Conservation (phyloP, 176 grass and related monocot genomes). For the Cenchrus purpureus region DNA sequence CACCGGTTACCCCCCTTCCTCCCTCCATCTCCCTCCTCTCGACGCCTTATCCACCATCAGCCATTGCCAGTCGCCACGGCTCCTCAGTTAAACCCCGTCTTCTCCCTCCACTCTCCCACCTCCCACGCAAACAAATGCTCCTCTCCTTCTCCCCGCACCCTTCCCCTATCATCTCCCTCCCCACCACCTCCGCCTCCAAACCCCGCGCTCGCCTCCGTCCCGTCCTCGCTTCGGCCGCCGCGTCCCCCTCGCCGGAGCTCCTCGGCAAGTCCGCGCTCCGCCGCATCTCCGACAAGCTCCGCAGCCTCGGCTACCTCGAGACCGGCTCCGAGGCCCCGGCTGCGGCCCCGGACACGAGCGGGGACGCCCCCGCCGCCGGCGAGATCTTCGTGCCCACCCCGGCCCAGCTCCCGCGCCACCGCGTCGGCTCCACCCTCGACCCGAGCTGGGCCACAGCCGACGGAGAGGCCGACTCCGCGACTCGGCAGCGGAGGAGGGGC, state of each 20-base stretch:
- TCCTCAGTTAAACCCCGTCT: slow-evolving; percentile 35
- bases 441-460: slow-evolving; percentile 69
- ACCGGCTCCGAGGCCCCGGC: background rate
- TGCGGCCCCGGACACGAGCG: background rate
- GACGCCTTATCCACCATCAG: slow-evolving; percentile 42
- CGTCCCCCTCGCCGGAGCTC: slow-evolving; percentile 43
- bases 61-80: background rate
- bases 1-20: background rate
- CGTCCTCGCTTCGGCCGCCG: slow-evolving; percentile 26
- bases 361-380: slow-evolving; percentile 47
- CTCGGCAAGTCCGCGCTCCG: slow-evolving; percentile 71
- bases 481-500: slow-evolving; percentile 12
- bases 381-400: slow-evolving; percentile 87
- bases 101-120: slow-evolving; percentile 31
- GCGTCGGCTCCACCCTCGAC: slow-evolving; percentile 74
- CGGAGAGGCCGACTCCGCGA: slow-evolving; percentile 27
- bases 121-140: slow-evolving; percentile 54
- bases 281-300: slow-evolving; percentile 92
- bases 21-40: background rate
- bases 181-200: slow-evolving; percentile 6
- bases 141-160: slow-evolving; percentile 45
- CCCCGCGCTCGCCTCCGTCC: slow-evolving; percentile 4
- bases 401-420: slow-evolving; percentile 57
- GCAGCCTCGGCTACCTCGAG: slow-evolving; percentile 73
- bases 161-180: slow-evolving; percentile 25